A percentile compares a stretch with the other conserved stretches of the same genome.
Evolutionary conservation across 345 rosid genomes (phyloP).

Genomic region (Melaleuca alternifolia): DNA sequence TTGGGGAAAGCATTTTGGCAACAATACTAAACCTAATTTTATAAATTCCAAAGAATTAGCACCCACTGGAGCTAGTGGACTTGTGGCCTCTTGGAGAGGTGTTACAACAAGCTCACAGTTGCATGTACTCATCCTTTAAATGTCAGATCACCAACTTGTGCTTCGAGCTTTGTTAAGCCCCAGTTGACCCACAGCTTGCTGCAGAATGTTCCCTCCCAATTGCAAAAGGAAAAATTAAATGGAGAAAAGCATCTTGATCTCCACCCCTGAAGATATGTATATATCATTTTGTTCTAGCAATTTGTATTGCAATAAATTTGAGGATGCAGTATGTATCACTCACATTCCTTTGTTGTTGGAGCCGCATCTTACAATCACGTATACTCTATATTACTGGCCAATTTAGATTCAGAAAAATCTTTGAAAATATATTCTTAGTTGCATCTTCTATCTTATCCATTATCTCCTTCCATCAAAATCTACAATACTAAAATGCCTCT

Average conservation of each 20-base stretch:
- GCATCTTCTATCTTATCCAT: neutral
- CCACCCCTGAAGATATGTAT: neutral
- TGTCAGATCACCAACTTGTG: neutral
- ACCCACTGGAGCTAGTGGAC: neutral
- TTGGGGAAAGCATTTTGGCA: neutral
- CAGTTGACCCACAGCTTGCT: neutral
- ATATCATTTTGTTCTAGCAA: neutral
- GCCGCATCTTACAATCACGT: neutral
- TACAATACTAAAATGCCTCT: neutral
- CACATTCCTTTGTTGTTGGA: neutral
- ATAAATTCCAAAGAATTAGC: neutral
- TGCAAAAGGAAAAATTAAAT: neutral
- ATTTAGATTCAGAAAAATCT: neutral
- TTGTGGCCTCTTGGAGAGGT: neutral
- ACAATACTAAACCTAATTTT: neutral
- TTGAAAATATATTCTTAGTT: neutral
- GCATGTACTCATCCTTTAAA: neutral
- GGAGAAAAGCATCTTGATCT: neutral
- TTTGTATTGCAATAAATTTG: neutral
- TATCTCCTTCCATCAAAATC: neutral
- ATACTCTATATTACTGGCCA: neutral
- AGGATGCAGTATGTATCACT: neutral
- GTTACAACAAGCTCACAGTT: neutral
- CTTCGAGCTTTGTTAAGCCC: neutral
- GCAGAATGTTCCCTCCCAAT: neutral